Evolutionary conservation across 179 eudicot genomes (phyloP), one percentile per base, ranked within the genome.

Genomic region (Nepenthes alata): DNA sequence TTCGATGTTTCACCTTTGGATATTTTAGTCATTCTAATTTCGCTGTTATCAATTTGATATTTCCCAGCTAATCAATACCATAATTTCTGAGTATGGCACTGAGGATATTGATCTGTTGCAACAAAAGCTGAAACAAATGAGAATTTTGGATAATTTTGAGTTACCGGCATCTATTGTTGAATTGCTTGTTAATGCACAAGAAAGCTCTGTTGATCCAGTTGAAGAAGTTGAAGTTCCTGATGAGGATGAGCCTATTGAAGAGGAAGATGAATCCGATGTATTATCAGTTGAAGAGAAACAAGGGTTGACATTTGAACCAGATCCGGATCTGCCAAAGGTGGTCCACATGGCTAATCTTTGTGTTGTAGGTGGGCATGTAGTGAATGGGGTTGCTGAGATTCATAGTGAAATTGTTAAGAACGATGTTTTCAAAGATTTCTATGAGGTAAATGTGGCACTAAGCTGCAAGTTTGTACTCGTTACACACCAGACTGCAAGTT

Each of bases 311-410:
- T 59, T 72, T 62, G 71, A 69, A 71, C 86, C 87, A 58, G 75
- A 70, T 66, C 79, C 85, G 57, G 64, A 72, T 53, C 85, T 75
- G 25, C 90, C 86, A 45, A 83, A 85, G 83, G 68, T 75, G 85
- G 89, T 90, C 56, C 89, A 87, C 62, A 90, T 87, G 97, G 97
- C 97, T 67, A 90, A 90, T 75, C 95, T 90, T 55, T 81, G 86
- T 74, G 93, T 90, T 49, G 93, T 82, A 49, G 93, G 90, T 67
- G 97, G 97, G 44, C 97, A 90, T 83, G 81, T 86, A 53, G 95
- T 90, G 41, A 90, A 90, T 74, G 97, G 58, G n/a, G 58, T 55
- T 55, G 58, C 58, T n/a, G 58, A 55, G 37, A 55, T 55, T 34
- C 58, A 55, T 60, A 90, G 97, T 82, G 90, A 90, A 61, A 90